Evolutionary conservation across 1,284 basidiomycete genomes (phyloP), one percentile per base, ranked within the genome.

Genomic region (Nidula niveotomentosa): DNA sequence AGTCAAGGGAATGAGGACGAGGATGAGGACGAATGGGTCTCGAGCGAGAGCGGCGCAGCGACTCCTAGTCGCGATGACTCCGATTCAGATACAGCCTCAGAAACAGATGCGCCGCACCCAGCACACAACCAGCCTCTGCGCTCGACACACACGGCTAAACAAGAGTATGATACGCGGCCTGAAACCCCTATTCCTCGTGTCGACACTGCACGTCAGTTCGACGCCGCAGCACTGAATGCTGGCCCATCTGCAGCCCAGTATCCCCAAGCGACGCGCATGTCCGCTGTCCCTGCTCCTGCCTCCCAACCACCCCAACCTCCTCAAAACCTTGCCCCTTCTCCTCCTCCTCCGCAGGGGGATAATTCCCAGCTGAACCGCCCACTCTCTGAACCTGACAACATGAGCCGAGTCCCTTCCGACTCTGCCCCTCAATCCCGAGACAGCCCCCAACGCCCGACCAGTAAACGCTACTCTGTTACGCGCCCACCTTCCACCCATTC

Each of bases 31-130:
- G 89, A 85, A 57, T 90, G 88, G 86, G 77, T 88, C 1, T 89
- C 87, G 15, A 88, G 83, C 64, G 88, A 88, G 66, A 90, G 86
- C 62, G 88, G 86, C 12, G 85, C 82, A 1, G 85, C 74, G 2
- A 90, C 88, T 2, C 88, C 89, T 8, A 79, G 78, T 56, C 60
- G 75, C 46, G 64, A 73, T 43, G 75, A 73, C 35, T 81, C 82
- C 6, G 79, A 79, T 47, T 71, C 70, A 13, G 76, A 77, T 53
- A 68, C 67, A 8, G 69, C 71, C 34, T n/a, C n/a, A n/a, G n/a
- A n/a, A n/a, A 66, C 67, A 49, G 67, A 69, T 55, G 60, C 54
- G n/a, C 60, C 65, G 30, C 53, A 53, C 46, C 52, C 48, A 18
- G 56, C 46, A 46, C 44, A 10, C 17, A 36, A 54, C n/a, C 51